Percentiles rank a stretch among this genome's conserved stretches.
Evolutionary conservation across 2,329 filamentous ascomycete species (phyloP).

Genomic region (Helotiales sp.): DNA sequence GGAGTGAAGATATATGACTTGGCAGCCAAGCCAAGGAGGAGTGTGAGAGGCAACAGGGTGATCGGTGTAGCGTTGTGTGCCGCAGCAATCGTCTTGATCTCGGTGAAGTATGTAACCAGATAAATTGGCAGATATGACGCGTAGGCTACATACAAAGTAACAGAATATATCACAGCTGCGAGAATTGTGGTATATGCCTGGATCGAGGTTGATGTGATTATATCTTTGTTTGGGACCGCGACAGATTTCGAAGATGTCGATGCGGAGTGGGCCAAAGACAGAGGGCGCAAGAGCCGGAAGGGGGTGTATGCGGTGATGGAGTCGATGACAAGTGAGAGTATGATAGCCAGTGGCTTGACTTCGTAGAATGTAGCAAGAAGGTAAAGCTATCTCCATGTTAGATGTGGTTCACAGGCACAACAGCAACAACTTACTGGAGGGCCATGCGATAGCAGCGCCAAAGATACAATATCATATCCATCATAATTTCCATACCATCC

Average conservation of each 20-base stretch:
- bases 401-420: not conserved
- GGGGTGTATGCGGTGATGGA: constrained; percentile 68
- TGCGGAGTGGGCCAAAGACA: constrained; percentile 62
- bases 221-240: constrained; percentile 59
- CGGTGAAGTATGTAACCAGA: constrained; percentile 75
- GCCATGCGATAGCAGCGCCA: constrained; percentile 70
- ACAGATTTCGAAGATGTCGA: constrained; percentile 41
- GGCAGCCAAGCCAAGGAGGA: constrained; percentile 66
- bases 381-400: constrained; percentile 54
- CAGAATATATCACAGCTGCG: constrained; percentile 70
- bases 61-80: constrained; percentile 65
- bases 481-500: constrained; percentile 77
- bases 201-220: constrained; percentile 63
- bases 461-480: constrained; percentile 65
- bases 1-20: constrained; percentile 78
- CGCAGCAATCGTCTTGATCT: constrained; percentile 65
- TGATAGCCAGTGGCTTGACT: constrained; percentile 60
- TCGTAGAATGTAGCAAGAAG: constrained; percentile 78
- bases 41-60: constrained; percentile 57
- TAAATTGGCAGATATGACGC: constrained; percentile 68
- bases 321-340: constrained; percentile 66
- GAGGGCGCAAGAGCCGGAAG: constrained; percentile 71
- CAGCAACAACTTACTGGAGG: constrained; percentile 60
- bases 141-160: constrained; percentile 70
- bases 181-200: constrained; percentile 66